phyloP scores from a whole-genome alignment of 2,329 filamentous ascomycete species.

The Colletotrichum cereale region DNA sequence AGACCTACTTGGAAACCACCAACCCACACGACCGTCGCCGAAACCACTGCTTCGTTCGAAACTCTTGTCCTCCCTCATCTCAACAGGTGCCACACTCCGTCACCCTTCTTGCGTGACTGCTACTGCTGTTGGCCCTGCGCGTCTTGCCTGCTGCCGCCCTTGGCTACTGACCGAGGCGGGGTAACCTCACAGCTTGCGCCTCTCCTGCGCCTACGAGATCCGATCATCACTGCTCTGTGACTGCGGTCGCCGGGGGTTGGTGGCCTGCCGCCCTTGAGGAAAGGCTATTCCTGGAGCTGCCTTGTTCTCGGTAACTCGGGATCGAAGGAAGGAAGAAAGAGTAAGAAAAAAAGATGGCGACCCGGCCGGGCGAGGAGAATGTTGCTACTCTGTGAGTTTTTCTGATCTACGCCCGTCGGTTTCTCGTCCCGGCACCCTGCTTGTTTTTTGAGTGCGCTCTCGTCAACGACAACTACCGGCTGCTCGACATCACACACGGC shows the following conservation, averaged over 20 bases:
- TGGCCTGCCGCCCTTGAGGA: constrained; percentile 9
- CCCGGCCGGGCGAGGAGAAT: constrained; percentile 62
- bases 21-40: constrained; percentile 8
- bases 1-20: constrained; percentile 13
- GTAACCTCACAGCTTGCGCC: constrained; percentile 32
- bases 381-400: constrained; percentile 64
- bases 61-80: constrained; percentile 14
- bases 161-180: constrained; percentile 38
- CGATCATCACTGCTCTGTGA: constrained; percentile 6
- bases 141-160: constrained; percentile 28
- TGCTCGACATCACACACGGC: not conserved
- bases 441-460: not conserved
- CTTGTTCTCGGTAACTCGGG: not conserved
- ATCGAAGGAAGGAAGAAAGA: not conserved
- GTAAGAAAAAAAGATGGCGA: constrained; percentile 54
- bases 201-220: constrained; percentile 14
- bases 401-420: not conserved
- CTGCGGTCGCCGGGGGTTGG: not conserved
- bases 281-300: constrained; percentile 22
- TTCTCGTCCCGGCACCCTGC: not conserved
- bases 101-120: not conserved
- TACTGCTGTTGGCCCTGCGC: constrained; percentile 7
- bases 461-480: not conserved
- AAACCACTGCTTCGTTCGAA: not conserved
- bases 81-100: constrained; percentile 21